phyloP scores from a whole-genome alignment of 805 yeast species.

The Lachancea dasiensis region DNA sequence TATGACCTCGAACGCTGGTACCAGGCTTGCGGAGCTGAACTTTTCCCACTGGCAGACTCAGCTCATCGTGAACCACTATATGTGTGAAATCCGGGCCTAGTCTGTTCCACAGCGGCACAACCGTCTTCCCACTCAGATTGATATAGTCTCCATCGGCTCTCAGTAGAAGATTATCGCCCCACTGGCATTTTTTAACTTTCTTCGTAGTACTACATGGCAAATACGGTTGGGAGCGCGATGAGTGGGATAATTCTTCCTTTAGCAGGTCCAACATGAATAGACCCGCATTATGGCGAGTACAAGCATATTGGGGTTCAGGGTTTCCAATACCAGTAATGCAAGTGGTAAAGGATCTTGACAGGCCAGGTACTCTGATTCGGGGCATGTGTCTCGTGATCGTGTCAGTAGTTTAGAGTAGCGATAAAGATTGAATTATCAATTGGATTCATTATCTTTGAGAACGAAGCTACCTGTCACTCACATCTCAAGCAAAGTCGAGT shows the following conservation, averaged over 20 bases:
- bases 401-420: too few species aligned
- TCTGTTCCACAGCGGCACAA: conserved; percentile 44
- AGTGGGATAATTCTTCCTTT: conserved; percentile 20
- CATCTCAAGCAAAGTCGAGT: neutral
- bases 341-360: conserved; percentile 14
- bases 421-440: too few species aligned
- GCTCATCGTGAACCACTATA: conserved; percentile 74
- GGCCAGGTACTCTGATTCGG: neutral
- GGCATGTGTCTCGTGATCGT: conserved; percentile 7
- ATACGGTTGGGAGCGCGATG: conserved; percentile 10
- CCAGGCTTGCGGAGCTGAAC: conserved; percentile 55
- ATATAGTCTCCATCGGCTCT: conserved; percentile 50
- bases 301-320: conserved; percentile 55
- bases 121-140: conserved; percentile 64
- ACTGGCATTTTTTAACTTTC: conserved; percentile 13
- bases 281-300: conserved; percentile 78
- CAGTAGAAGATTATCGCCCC: conserved; percentile 38
- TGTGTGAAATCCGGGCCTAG: conserved; percentile 36
- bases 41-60: conserved; percentile 60
- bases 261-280: conserved; percentile 44
- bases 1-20: conserved; percentile 73
- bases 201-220: conserved; percentile 12
- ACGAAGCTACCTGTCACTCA: neutral
- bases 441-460: too few species aligned
- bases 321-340: conserved; percentile 52